phyloP scores from a whole-genome alignment of 371 early-diverging fungal species.

The Vairimorpha ceranae region DNA sequence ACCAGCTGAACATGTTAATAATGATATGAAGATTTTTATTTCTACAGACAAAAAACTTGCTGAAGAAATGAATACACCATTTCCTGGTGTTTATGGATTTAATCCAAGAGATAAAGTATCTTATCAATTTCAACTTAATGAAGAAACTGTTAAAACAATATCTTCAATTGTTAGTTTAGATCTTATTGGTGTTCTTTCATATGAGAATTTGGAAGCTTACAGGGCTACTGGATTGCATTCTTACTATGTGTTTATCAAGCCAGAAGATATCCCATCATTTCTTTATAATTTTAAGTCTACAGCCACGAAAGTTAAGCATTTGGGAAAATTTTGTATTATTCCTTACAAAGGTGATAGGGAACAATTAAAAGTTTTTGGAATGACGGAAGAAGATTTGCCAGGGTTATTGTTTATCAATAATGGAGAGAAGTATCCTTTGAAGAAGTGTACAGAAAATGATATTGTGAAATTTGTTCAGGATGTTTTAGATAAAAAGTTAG shows the following conservation, averaged over 20 bases:
- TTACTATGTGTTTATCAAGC: constrained; percentile 47
- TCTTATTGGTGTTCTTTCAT: constrained; percentile 22
- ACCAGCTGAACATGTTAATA: constrained; percentile 4
- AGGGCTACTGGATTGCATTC: constrained; percentile 6
- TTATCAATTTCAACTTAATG: constrained; percentile 13
- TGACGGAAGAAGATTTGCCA: constrained; percentile 45
- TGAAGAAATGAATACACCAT: constrained; percentile 21
- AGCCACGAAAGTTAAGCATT: constrained; percentile 15
- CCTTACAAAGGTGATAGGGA: constrained; percentile 8
- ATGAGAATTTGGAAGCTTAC: constrained; percentile 33
- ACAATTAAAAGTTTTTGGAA: constrained; percentile 11
- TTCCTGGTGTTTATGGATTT: constrained; percentile 53
- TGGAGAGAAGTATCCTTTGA: constrained; percentile 36
- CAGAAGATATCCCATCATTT: not conserved
- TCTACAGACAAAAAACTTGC: constrained; percentile 48
- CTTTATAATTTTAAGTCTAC: not conserved
- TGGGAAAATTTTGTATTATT: constrained; percentile 39
- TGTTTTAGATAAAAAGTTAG: constrained; percentile 15
- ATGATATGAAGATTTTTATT: constrained; percentile 29
- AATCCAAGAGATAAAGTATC: constrained; percentile 42
- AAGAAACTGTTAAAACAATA: not conserved
- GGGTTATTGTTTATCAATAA: constrained; percentile 31
- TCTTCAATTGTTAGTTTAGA: constrained; percentile 2
- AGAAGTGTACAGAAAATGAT: constrained; percentile 20
- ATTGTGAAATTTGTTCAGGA: constrained; percentile 21